phyloP scores from a whole-genome alignment of 495 filamentous ascomycete genomes.

The Daldinia childiae region DNA sequence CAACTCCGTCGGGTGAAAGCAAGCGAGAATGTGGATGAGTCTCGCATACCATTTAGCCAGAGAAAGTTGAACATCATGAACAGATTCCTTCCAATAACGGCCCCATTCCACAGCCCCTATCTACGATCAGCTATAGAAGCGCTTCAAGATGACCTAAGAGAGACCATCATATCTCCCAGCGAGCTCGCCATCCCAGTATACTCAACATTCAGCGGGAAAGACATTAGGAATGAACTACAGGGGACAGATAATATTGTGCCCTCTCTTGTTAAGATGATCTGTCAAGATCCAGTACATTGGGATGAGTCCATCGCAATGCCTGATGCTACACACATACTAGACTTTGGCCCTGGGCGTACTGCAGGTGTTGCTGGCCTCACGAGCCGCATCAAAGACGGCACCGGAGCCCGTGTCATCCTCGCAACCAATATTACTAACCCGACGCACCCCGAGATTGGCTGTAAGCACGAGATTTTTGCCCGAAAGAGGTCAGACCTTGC shows the following conservation, averaged over 20 bases:
- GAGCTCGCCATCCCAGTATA: slow-evolving; percentile 77
- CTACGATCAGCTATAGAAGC: slow-evolving; percentile 66
- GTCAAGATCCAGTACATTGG: slow-evolving; percentile 82
- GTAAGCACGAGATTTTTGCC: slow-evolving; percentile 86
- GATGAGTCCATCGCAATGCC: slow-evolving; percentile 82
- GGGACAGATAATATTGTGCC: slow-evolving; percentile 68
- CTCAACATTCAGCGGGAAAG: slow-evolving; percentile 76
- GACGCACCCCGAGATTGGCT: slow-evolving; percentile 81
- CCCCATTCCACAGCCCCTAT: slow-evolving; percentile 88
- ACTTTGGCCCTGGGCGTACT: slow-evolving; percentile 87
- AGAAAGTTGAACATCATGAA: slow-evolving; percentile 87
- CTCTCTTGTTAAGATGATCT: slow-evolving; percentile 81
- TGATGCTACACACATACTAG: slow-evolving; percentile 80
- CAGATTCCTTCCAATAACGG: slow-evolving; percentile 87
- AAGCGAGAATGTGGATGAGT: slow-evolving; percentile 84
- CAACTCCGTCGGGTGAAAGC: slow-evolving; percentile 86
- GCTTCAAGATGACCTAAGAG: slow-evolving; percentile 72
- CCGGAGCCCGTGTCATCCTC: slow-evolving; percentile 83
- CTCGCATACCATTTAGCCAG: slow-evolving; percentile 85
- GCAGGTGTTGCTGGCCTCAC: slow-evolving; percentile 87
- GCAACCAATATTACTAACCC: slow-evolving; percentile 79
- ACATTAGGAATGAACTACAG: slow-evolving; percentile 62
- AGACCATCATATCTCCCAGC: slow-evolving; percentile 69
- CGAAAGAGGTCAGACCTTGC: slow-evolving; percentile 79
- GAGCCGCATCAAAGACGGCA: slow-evolving; percentile 91